Base-by-base conservation (phyloP, 495 filamentous ascomycete genomes). In the Podospora australis region DNA sequence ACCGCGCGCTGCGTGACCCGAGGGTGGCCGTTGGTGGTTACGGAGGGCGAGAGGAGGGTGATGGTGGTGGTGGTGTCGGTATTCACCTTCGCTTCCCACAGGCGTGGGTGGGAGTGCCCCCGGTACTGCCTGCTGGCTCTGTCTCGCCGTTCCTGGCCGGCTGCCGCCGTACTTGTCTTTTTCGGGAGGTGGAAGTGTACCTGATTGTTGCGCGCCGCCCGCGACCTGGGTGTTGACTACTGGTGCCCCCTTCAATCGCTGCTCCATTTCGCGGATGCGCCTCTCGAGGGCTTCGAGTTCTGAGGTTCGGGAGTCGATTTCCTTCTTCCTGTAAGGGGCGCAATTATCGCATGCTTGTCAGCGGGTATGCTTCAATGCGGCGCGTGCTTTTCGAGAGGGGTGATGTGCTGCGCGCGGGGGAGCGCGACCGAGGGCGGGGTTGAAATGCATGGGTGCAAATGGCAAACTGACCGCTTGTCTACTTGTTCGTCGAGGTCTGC, bases 231-330 rank as follows among this genome's bases (percentile, higher is more conserved):
- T 3, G 19, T 23, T 40, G 13, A 16, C 26, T 36, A 16, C n/a
- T 7, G 34, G 34, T 36, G 34, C 40, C 35, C 29, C 68, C 66
- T 87, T 83, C 9, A 97, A 77, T 16, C 84, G 83, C 56, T 82
- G 71, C 68, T 97, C 91, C 50, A 91, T 88, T 57, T 88, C 88
- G 52, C 81, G 84, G 43, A 97, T 81, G 43, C 81, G 80, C 13
- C 79, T 80, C 67, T 96, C 88, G 46, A 97, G 82, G 30, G 81
- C 80, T 67, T 95, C 82, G 54, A 97, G 79, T 62, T 97, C 89
- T 17, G 78, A 76, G 36, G 74, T 80, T 58, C 90, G 87, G 29
- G 80, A 80, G 44, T 77, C 78, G 62, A 97, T 82, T 43, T 73
- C 70, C 57, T 80, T 75, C 57, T 82, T 90, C 66, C 77, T 94